Conservation (phyloP, 1,139 yeast genomes). For the Blastobotrys malaysiensis region DNA sequence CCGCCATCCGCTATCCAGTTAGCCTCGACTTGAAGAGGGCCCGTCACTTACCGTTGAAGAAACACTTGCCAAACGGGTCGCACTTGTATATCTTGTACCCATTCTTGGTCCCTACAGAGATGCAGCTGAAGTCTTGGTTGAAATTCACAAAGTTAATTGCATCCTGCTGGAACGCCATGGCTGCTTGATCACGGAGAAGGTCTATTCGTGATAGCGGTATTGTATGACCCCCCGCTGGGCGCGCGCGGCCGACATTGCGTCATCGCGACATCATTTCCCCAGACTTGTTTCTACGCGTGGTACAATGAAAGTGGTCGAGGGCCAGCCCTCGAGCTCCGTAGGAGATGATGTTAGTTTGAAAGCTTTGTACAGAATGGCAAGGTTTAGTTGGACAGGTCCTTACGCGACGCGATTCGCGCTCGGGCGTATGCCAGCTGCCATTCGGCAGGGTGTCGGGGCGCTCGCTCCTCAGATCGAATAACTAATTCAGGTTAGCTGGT, state of each 20-base stretch:
- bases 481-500: conserved; percentile 25
- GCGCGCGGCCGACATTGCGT: not conserved
- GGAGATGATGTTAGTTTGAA: not conserved
- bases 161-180: conserved; percentile 6
- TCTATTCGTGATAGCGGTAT: no score
- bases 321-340: no score
- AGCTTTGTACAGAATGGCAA: not conserved
- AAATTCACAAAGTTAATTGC: conserved; percentile 58
- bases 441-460: conserved; percentile 27
- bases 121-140: conserved; percentile 87
- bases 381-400: not conserved
- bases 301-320: no score
- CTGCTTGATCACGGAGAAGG: not conserved
- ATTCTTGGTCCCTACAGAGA: conserved; percentile 69
- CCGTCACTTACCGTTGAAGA: conserved; percentile 41
- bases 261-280: not conserved
- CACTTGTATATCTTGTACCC: conserved; percentile 88
- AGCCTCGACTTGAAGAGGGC: not conserved
- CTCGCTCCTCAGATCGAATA: conserved; percentile 63
- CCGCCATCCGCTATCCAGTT: conserved; percentile 31
- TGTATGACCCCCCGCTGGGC: not conserved
- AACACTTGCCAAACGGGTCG: conserved; percentile 84
- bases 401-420: conserved; percentile 19
- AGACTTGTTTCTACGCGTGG: no score
- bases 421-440: conserved; percentile 28